Base-by-base conservation (phyloP, 306 rosid genomes). In the Senna tora region DNA sequence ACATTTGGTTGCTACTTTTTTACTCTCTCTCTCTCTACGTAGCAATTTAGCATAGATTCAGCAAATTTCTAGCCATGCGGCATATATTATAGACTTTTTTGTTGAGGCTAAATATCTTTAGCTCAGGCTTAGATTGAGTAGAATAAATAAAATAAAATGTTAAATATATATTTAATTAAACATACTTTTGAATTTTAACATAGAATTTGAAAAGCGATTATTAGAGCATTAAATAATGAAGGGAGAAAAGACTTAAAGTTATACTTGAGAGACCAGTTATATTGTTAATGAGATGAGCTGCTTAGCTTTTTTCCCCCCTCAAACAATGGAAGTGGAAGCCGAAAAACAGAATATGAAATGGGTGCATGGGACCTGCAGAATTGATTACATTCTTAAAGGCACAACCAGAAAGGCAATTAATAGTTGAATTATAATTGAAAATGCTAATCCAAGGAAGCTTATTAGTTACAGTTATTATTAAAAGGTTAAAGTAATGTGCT, bases 381-480 rank as follows among this genome's bases (percentile, higher is more conserved):
- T 32, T 60, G 69, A 17, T 78, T 59, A 79, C 14, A 73, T 45
- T 55, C 43, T n/a, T 34, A 67, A 78, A 58, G 73, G 38, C 15
- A 61, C 25, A 68, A 79, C 34, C 63, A 32, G 54, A 64, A 67
- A 67, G 79, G 63, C 55, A 42, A 53, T 72, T 74, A 77, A 69
- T 52, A 49, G 83, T 78, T 82, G 55, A 74, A 81, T 69, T 32
- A 82, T 81, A 71, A 86, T 82, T 83, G 72, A 71, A 74, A 54
- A 51, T 75, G 32, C 73, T 32, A 75, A 70, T 63, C 65, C 21
- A 53, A 66, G 67, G 46, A 54, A 81, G 75, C 77, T 70, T 57
- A 60, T 9, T n/a, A 60, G 67, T 39, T 56, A 69, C 43, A 62
- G 41, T 76, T 73, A 68, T 79, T 58, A 80, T 80, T 6, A 41